Evolutionary conservation across 1,284 basidiomycete genomes (phyloP), one percentile per base, ranked within the genome.

Genomic region (Coniferiporia weirii): DNA sequence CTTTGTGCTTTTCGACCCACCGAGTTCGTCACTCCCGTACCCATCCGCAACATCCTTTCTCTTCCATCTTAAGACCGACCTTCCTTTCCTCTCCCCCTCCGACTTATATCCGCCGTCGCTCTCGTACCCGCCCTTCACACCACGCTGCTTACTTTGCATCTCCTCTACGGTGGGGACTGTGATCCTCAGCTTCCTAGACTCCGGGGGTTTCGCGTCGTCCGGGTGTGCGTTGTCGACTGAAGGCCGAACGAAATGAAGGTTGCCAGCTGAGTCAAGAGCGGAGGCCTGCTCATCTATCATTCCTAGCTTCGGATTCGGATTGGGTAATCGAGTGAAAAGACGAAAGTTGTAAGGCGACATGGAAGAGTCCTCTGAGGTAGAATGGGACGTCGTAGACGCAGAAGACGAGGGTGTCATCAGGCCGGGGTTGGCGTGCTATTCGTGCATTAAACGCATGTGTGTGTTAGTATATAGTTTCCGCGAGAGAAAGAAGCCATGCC

Each of bases 51-150:
- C 55, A 5, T 40, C 44, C 22, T 49, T 58, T 44, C 34, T 52
- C 57, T 45, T 54, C 59, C 50, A 56, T 17, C 27, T 12, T 27
- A 40, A 52, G 15, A 22, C 51, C 52, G 35, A 53, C 22, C 17
- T 59, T 4, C 9, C 12, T 35, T 62, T 59, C 36, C 36, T 54
- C 32, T 52, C 52, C 34, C 52, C 46, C 19, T 62, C 61, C 13
- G 61, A 59, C 3, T 55, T 17, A 45, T 62, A 62, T 27, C 61
- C 61, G 17, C 61, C 57, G 48, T 62, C 61, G 43, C 56, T 62
- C 13, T 62, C 61, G 27, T 61, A 57, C 5, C 52, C 60, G 27
- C 19, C 38, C 58, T 54, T 54, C 44, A 15, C n/a, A 44, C 55
- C 55, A 8, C 44, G 22, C 32, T 55, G 36, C 53, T 44, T 54